A percentile compares a stretch with the other conserved stretches of the same genome.
Conservation (phyloP, 148 eudicot genomes). For the Arbutus unedo region DNA sequence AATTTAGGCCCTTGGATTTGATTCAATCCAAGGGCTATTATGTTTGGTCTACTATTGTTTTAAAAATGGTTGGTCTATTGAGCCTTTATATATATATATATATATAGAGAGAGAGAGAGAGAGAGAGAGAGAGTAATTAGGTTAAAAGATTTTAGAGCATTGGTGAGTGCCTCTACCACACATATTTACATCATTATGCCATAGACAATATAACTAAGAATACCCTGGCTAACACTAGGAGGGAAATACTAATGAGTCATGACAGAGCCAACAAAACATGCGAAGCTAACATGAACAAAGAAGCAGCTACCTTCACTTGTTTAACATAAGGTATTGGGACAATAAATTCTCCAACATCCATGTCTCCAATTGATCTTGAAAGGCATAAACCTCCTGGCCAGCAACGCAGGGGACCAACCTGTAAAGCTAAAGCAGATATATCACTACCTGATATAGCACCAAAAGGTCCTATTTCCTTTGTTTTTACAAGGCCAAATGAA, state of each 20-base stretch:
- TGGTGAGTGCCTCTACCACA: background rate
- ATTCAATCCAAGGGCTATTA: too few species aligned
- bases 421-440: constrained; percentile 14
- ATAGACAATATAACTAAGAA: background rate
- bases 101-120: background rate
- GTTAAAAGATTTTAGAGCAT: background rate
- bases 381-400: constrained; percentile 99
- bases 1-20: too few species aligned
- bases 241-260: background rate
- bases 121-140: background rate
- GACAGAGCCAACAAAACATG: background rate
- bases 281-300: background rate
- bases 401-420: constrained; percentile 98
- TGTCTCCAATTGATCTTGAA: constrained; percentile 95
- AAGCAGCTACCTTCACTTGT: constrained; percentile 96
- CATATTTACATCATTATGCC: background rate
- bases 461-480: background rate
- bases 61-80: too few species aligned
- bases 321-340: constrained; percentile 97
- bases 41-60: too few species aligned
- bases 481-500: background rate
- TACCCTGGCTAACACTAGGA: background rate
- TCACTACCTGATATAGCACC: background rate
- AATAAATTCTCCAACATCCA: constrained; percentile 96
- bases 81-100: too few species aligned